Evolutionary conservation across 2,329 filamentous ascomycete species (phyloP).

Genomic region (Chaetomiaceae sp.): DNA sequence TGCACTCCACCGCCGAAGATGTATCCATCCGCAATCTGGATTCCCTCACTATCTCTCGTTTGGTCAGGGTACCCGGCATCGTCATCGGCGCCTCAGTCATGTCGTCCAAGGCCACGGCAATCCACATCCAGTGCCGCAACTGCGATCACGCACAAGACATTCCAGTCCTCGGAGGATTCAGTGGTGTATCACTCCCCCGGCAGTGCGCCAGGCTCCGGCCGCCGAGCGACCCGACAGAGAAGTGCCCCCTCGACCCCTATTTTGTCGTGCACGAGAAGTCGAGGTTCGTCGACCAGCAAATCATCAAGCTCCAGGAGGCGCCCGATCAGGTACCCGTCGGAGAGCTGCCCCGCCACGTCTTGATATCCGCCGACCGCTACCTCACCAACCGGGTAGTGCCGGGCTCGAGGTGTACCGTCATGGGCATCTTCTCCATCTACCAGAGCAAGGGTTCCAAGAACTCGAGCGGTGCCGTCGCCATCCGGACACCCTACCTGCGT

Average conservation of each 20-base stretch:
- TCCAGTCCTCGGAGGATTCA: conserved; percentile 77
- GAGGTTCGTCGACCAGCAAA: conserved; percentile 93
- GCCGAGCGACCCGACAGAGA: conserved; percentile 62
- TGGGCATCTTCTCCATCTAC: conserved; percentile 98
- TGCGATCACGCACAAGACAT: conserved; percentile 71
- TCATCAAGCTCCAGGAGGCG: conserved; percentile 95
- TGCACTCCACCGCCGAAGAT: conserved; percentile 86
- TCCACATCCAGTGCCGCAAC: conserved; percentile 83
- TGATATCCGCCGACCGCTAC: conserved; percentile 95
- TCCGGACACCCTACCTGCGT: conserved; percentile 89
- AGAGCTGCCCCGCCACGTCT: conserved; percentile 88
- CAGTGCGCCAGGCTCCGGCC: conserved; percentile 63
- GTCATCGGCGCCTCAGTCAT: conserved; percentile 96
- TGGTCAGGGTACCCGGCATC: conserved; percentile 96
- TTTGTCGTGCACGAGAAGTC: conserved; percentile 93
- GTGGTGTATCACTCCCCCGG: conserved; percentile 78
- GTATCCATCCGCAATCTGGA: conserved; percentile 93
- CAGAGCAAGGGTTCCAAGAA: conserved; percentile 85
- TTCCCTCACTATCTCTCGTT: conserved; percentile 83
- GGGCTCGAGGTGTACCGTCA: conserved; percentile 88
- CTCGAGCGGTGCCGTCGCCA: conserved; percentile 79
- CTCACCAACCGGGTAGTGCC: conserved; percentile 93
- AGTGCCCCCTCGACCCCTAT: conserved; percentile 91
- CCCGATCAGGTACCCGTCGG: conserved; percentile 96
- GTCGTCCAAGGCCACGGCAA: conserved; percentile 86